Evolutionary conservation across 352 stramenopile genomes (phyloP), one percentile per base, ranked within the genome.

Genomic region (Globisporangium emineosum): DNA sequence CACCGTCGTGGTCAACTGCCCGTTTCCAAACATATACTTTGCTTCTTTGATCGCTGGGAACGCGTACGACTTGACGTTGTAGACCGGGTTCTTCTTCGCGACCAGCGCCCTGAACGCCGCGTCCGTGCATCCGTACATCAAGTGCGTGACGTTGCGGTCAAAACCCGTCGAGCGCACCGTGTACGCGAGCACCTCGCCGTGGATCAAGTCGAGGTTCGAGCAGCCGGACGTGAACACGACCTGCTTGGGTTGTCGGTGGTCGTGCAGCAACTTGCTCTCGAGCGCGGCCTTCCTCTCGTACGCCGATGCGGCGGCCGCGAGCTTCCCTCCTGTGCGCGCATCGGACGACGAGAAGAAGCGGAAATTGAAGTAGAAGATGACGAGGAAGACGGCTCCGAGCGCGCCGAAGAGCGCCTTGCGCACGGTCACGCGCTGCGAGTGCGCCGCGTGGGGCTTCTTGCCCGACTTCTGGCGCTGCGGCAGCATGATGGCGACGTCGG

Each of bases 181-280:
- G 63, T 88, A 88, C 23, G 81, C 75, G 8, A 95, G 71, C 51
- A 93, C 84, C 54, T 93, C 79, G 10, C 70, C 70, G 60, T 84
- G 86, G 21, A 95, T 64, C 29, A 90, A 66, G 62, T 95, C 84
- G 6, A 79, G 49, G 37, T 83, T 67, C 17, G 72, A 65, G 68
- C 86, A 95, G 7, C 77, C 79, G 13, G 86, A 92, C 58, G 84
- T 91, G 72, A 93, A 95, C 27, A 82, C 79, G 21, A 95, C 30
- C 62, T 92, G 83, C 58, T 77, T 66, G 13, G 89, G 76, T 12
- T 79, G 67, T 29, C 83, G 79, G n/a, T 76, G 77, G n/a, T 84
- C 70, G 40, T 73, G 73, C 30, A 66, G 30, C 57, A 67, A 62
- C 62, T 65, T 74, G 42, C 60, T 60, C 33, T 79, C 71, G 30